Evolutionary conservation across 768 basidiomycete genomes (phyloP).

Genomic region (Phlebiopsis flavidoalba): DNA sequence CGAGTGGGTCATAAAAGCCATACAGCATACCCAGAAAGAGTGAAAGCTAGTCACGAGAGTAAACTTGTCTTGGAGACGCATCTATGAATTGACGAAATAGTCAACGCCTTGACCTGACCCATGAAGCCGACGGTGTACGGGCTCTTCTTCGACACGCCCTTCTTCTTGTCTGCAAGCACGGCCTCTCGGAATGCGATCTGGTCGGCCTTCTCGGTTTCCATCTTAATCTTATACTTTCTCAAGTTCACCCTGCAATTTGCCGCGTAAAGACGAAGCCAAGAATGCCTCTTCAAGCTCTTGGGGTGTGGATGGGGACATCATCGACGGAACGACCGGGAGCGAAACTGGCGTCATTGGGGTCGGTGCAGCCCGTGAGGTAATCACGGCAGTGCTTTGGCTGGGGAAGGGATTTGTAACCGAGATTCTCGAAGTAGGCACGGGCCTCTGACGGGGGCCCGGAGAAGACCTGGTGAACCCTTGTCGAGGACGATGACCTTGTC

Average conservation of each 20-base stretch:
- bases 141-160: slow-evolving; percentile 69
- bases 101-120: slow-evolving; percentile 68
- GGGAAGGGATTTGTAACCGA: slow-evolving; percentile 71
- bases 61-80: slow-evolving; percentile 71
- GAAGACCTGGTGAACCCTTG: slow-evolving; percentile 76
- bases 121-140: slow-evolving; percentile 80
- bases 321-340: slow-evolving; percentile 51
- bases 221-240: slow-evolving; percentile 48
- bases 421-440: slow-evolving; percentile 67
- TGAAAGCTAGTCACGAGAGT: slow-evolving; percentile 69
- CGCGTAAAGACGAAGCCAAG: slow-evolving; percentile 41
- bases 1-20: neutral
- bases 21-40: slow-evolving; percentile 49
- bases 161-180: slow-evolving; percentile 72
- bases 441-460: slow-evolving; percentile 73
- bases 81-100: slow-evolving; percentile 70
- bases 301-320: slow-evolving; percentile 65
- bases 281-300: slow-evolving; percentile 64
- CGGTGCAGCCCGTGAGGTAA: slow-evolving; percentile 80
- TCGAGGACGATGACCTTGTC: slow-evolving; percentile 87
- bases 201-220: slow-evolving; percentile 59
- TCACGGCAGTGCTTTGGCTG: slow-evolving; percentile 73
- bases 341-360: slow-evolving; percentile 78
- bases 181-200: slow-evolving; percentile 76
- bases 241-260: slow-evolving; percentile 39